These are phyloP conservation scores for carrot (Daucus carota) DNA, from an alignment of 129 eudicot genomes.

Conservation along the genomic window DNA sequence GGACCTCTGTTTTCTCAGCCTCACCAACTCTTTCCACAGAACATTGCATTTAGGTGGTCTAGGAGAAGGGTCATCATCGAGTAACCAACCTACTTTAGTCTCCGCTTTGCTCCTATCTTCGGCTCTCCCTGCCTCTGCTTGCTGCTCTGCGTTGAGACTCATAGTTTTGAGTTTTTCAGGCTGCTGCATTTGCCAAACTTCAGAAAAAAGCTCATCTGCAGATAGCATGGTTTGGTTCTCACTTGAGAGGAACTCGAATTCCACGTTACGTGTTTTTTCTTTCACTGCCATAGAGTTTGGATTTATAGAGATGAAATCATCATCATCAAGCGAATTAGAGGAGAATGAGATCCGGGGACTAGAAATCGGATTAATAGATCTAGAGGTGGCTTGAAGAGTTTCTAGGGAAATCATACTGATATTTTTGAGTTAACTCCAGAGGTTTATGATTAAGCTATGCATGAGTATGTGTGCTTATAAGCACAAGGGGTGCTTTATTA, in stretches of 20 bases:
- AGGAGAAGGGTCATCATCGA: conserved; percentile 94
- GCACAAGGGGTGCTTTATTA: conserved; percentile 12
- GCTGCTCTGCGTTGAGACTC: conserved; percentile 30
- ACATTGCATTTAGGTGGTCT: conserved; percentile 91
- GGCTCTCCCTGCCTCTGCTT: conserved; percentile 8
- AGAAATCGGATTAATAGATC: conserved; percentile 25
- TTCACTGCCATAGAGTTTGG: conserved; percentile 22
- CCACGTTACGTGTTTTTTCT: conserved; percentile 23
- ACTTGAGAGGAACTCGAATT: conserved; percentile 70
- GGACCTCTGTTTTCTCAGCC: conserved; percentile 59
- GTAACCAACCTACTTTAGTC: conserved; percentile 45
- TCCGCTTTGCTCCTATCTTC: conserved; percentile 13
- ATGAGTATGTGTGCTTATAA: conserved; percentile 26
- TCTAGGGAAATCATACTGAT: conserved; percentile 46
- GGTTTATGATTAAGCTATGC: too few relatives aligned
- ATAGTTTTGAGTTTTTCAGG: conserved; percentile 52
- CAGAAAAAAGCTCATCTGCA: conserved; percentile 74
- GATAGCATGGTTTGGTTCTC: conserved; percentile 42
- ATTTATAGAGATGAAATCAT: conserved; percentile 47
- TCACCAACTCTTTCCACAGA: conserved; percentile 72
- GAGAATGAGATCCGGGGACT: conserved; percentile 80
- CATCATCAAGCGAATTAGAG: conserved; percentile 60
- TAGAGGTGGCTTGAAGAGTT: conserved; percentile 27
- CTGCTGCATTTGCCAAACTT: conserved; percentile 69
- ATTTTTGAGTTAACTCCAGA: background rate